Conservation (phyloP, 1,284 basidiomycete genomes). For the Agaricales sp. region DNA sequence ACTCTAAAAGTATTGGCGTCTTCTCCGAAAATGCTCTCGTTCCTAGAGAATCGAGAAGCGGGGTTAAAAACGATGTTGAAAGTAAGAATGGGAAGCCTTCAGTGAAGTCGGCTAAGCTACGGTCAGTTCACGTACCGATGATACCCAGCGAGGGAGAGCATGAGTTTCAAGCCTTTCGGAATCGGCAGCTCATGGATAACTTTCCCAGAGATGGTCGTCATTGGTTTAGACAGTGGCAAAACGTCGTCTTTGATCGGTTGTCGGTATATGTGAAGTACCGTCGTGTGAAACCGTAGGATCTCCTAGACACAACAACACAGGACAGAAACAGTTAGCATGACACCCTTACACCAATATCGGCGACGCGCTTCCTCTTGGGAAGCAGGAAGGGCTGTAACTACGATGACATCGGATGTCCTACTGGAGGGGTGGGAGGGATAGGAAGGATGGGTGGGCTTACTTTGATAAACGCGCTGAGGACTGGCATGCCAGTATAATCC, state of each 20-base stretch:
- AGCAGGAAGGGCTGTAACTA: neutral
- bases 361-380: constrained; percentile 20
- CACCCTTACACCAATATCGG: constrained; percentile 15
- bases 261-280: constrained; percentile 21
- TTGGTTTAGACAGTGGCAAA: constrained; percentile 31
- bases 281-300: constrained; percentile 27
- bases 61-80: constrained; percentile 3
- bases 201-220: constrained; percentile 24
- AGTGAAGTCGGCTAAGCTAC: neutral
- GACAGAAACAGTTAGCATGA: constrained; percentile 10
- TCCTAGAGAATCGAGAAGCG: constrained; percentile 14
- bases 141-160: constrained; percentile 25
- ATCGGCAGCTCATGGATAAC: constrained; percentile 23
- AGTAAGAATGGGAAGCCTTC: too few species aligned
- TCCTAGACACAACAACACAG: constrained; percentile 24
- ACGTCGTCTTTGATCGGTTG: constrained; percentile 29
- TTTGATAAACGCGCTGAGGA: constrained; percentile 40
- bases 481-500: constrained; percentile 44
- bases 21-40: constrained; percentile 36
- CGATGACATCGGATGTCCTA: too few species aligned
- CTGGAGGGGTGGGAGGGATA: neutral
- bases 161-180: constrained; percentile 22
- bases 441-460: constrained; percentile 17
- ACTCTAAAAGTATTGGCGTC: constrained; percentile 42
- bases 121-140: constrained; percentile 19